Conservation (phyloP, 345 rosid genomes). For the Brassica juncea region DNA sequence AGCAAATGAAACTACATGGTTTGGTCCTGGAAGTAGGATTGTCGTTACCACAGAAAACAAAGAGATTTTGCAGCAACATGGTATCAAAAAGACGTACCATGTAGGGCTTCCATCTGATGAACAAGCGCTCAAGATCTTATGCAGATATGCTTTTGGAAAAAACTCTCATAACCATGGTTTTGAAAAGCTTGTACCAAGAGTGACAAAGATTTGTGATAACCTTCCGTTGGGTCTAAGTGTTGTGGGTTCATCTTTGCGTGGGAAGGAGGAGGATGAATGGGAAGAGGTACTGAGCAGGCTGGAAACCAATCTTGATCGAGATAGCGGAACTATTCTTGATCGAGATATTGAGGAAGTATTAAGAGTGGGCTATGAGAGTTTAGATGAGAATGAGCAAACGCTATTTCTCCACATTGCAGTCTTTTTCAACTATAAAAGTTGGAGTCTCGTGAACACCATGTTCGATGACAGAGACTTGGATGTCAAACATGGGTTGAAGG, state of each 20-base stretch:
- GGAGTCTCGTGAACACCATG: background rate
- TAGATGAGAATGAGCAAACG: background rate
- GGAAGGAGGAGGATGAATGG: background rate
- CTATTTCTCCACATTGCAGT: background rate
- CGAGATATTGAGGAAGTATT: background rate
- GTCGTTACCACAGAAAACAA: background rate
- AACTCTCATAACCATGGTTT: background rate
- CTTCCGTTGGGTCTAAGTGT: slow-evolving; percentile 25
- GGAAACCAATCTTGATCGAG: background rate
- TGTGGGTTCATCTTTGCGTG: slow-evolving; percentile 26
- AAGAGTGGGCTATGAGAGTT: background rate
- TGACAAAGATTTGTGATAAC: slow-evolving; percentile 1
- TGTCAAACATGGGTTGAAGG: background rate
- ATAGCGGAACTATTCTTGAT: background rate
- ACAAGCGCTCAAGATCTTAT: background rate
- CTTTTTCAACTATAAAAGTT: background rate
- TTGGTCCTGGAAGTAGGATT: background rate
- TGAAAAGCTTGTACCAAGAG: background rate
- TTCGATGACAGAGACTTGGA: background rate
- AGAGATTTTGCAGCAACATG: slow-evolving; percentile 6
- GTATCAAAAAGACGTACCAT: background rate
- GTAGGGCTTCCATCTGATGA: background rate
- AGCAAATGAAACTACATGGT: background rate
- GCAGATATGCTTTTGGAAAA: slow-evolving; percentile 12
- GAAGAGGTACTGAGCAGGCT: background rate